Evolutionary conservation across 2,329 filamentous ascomycete genomes (phyloP), one percentile per base, ranked within the genome.

Genomic region (Waltergamsia citrina): DNA sequence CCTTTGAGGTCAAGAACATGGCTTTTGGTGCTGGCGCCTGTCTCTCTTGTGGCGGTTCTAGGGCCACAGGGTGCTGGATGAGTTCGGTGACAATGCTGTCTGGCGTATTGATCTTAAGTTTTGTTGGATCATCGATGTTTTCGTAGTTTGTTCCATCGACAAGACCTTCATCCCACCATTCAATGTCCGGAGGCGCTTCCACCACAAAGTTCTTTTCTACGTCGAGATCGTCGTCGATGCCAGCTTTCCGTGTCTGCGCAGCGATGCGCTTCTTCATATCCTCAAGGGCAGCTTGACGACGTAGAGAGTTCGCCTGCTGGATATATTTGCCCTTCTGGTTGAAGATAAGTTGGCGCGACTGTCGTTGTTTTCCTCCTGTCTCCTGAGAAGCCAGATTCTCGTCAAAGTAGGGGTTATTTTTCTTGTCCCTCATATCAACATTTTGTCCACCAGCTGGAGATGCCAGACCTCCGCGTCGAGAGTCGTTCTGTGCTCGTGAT

Each of bases 291-390:
- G 82, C 86, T 59, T 95, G 88, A 39, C 86, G 76, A 41, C 92
- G 80, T 34, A 95, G 64, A 37, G 88, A 88, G 54, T 85, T 90
- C 7, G 85, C 92, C 59, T 96, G 90, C 43, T 87, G 81, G 39
- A 96, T 94, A 51, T 94, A 96, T 69, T 96, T 96, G 34, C 92
- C 92, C 56, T 94, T 93, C 46, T 88, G 80, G 48, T 95, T 94
- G 66, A 98, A 96, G 10, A 86, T 64, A 14, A 98, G 69, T 43
- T 85, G 78, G 39, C 85, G 78, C 9, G 85, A 74, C 42, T 83
- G 71, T 33, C 87, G 73, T 24, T 71, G 66, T 46, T 81, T 84
- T 57, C 52, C 49, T 56, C 66, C 41, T 50, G 35, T 65, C 62
- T 43, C 69, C 67, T 81, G 76, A 5, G 69, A 62, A n/a, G 73